phyloP scores from a whole-genome alignment of 805 yeast genomes.

The Isabelozyma gotoi region DNA sequence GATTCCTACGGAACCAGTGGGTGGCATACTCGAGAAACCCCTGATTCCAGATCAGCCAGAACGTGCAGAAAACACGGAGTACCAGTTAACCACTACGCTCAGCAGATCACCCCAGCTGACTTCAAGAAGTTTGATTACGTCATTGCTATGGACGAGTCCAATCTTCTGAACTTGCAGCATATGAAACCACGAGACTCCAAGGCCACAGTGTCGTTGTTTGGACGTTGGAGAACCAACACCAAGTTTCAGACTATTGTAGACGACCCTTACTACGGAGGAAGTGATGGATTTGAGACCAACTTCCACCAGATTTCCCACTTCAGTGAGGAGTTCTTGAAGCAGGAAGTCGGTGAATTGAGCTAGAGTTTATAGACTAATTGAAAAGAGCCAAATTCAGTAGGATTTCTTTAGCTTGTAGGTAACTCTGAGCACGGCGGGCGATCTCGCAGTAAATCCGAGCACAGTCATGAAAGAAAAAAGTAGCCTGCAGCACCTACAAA shows the following conservation, averaged over 20 bases:
- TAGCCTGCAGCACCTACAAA: too few relatives aligned
- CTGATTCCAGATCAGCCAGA: slow-evolving; percentile 71
- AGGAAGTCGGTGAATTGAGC: slow-evolving; percentile 34
- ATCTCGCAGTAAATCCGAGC: background rate
- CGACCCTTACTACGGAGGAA: slow-evolving; percentile 94
- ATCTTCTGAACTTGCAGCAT: slow-evolving; percentile 48
- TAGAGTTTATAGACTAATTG: slow-evolving; percentile 1
- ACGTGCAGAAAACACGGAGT: slow-evolving; percentile 73
- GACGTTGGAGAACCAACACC: slow-evolving; percentile 68
- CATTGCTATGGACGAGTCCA: slow-evolving; percentile 70
- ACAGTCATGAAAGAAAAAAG: background rate
- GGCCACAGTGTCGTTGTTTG: slow-evolving; percentile 64
- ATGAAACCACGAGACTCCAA: slow-evolving; percentile 52
- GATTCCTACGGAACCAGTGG: slow-evolving; percentile 91
- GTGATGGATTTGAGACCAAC: slow-evolving; percentile 76
- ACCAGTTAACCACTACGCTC: slow-evolving; percentile 73
- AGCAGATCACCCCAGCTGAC: slow-evolving; percentile 55
- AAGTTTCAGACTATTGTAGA: slow-evolving; percentile 59
- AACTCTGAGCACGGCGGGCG: background rate
- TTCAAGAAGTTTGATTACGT: slow-evolving; percentile 64
- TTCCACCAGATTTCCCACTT: slow-evolving; percentile 76
- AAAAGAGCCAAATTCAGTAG: too few relatives aligned
- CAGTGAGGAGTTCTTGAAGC: slow-evolving; percentile 64
- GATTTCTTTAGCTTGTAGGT: too few relatives aligned
- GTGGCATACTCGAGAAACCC: slow-evolving; percentile 79